Evolutionary conservation across 176 grass and related monocot species (phyloP).

Genomic region (Carex littledalei): DNA sequence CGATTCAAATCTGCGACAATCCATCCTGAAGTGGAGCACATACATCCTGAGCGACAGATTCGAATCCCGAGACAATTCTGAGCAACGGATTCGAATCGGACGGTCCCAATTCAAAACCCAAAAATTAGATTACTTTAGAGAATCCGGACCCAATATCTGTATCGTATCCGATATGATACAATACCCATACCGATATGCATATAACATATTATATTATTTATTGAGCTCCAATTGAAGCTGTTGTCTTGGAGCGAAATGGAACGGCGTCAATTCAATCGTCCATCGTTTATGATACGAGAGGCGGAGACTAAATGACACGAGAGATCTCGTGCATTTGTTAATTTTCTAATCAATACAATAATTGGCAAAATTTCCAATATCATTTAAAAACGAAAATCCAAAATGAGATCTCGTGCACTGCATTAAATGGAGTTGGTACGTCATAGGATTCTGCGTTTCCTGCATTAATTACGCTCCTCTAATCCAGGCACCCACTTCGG

Average conservation of each 20-base stretch:
- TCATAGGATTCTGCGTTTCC: slow-evolving; percentile 14
- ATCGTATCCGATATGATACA: too few relatives aligned
- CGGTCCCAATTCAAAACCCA: too few relatives aligned
- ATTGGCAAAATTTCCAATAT: not conserved
- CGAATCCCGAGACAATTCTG: too few relatives aligned
- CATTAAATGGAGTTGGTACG: not conserved
- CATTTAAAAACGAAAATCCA: not conserved
- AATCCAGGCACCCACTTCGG: slow-evolving; percentile 16
- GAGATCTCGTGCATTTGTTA: not conserved
- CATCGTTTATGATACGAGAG: not conserved
- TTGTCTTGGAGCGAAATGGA: not conserved
- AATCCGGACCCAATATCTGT: too few relatives aligned
- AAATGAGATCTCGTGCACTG: slow-evolving; percentile 5
- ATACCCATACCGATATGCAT: too few relatives aligned
- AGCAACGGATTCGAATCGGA: too few relatives aligned
- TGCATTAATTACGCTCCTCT: slow-evolving; percentile 16
- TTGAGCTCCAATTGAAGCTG: too few relatives aligned
- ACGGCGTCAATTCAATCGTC: not conserved
- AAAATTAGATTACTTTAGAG: too few relatives aligned
- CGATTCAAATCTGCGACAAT: too few relatives aligned
- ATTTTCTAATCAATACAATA: not conserved
- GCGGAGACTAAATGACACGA: not conserved
- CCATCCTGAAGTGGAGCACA: too few relatives aligned
- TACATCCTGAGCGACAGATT: too few relatives aligned
- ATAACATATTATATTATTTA: too few relatives aligned